Evolutionary conservation across 129 eudicot genomes (phyloP).

Genomic region (Sambucus nigra): DNA sequence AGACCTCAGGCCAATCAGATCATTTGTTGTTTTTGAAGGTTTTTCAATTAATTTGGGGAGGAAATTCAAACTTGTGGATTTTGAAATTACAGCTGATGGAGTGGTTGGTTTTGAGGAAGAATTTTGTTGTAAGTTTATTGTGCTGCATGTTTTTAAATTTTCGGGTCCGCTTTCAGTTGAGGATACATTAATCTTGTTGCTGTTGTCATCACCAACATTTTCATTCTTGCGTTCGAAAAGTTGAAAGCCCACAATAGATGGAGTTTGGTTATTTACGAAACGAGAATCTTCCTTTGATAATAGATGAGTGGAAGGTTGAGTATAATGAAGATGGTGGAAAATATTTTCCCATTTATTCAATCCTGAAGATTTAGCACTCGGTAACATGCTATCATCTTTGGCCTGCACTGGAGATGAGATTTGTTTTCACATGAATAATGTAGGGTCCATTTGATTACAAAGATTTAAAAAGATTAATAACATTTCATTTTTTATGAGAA

Average conservation of each 20-base stretch:
- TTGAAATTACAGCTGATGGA: constrained; percentile 5
- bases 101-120: constrained; percentile 12
- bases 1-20: no score
- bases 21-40: constrained; percentile 18
- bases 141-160: constrained; percentile 8
- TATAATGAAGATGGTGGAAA: constrained; percentile 48
- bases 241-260: constrained; percentile 49
- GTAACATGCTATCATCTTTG: constrained; percentile 42
- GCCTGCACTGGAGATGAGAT: constrained; percentile 67
- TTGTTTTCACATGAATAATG: constrained; percentile 30
- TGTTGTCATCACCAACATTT: constrained; percentile 7
- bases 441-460: neutral
- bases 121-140: no score
- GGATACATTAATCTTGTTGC: constrained; percentile 21
- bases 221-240: constrained; percentile 20
- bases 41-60: constrained; percentile 18
- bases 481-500: neutral
- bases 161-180: constrained; percentile 25
- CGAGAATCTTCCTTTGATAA: constrained; percentile 26
- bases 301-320: constrained; percentile 30
- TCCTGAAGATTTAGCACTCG: constrained; percentile 30
- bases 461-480: no score
- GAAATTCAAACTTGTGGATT: constrained; percentile 9
- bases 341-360: constrained; percentile 59
- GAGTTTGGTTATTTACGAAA: constrained; percentile 24